phyloP scores from a whole-genome alignment of 2,329 filamentous ascomycete species.

The Passalora sequoiae region DNA sequence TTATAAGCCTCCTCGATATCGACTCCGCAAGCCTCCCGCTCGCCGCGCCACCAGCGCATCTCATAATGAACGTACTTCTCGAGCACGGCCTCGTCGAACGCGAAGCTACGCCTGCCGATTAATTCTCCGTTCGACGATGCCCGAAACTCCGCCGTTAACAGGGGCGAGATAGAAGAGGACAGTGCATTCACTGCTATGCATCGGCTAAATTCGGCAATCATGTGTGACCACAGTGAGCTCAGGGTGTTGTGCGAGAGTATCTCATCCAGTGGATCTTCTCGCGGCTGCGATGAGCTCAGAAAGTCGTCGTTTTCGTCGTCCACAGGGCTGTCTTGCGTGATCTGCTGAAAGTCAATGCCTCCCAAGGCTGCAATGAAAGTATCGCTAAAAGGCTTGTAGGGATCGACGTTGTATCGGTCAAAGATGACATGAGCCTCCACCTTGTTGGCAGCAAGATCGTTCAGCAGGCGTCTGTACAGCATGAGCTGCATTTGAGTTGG shows the following conservation, averaged over 20 bases:
- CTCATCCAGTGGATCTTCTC: constrained; percentile 44
- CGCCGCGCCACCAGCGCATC: constrained; percentile 84
- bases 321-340: neutral
- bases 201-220: constrained; percentile 55
- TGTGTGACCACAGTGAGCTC: constrained; percentile 55
- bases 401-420: constrained; percentile 63
- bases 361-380: constrained; percentile 71
- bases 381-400: constrained; percentile 66
- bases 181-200: constrained; percentile 39
- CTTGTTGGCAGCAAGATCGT: constrained; percentile 64
- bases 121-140: constrained; percentile 44
- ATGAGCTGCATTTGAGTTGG: constrained; percentile 83
- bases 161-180: constrained; percentile 43
- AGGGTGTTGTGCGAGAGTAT: constrained; percentile 57
- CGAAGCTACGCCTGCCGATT: constrained; percentile 57
- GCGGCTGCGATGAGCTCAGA: neutral
- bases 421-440: constrained; percentile 67
- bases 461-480: constrained; percentile 81
- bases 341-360: constrained; percentile 53
- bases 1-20: constrained; percentile 82
- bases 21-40: constrained; percentile 67
- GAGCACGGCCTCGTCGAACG: constrained; percentile 61
- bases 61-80: constrained; percentile 62
- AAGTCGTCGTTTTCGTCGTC: constrained; percentile 4
- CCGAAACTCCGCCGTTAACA: constrained; percentile 56